Evolutionary conservation across 768 basidiomycete species (phyloP).

Genomic region (Cystobasidium ongulense): DNA sequence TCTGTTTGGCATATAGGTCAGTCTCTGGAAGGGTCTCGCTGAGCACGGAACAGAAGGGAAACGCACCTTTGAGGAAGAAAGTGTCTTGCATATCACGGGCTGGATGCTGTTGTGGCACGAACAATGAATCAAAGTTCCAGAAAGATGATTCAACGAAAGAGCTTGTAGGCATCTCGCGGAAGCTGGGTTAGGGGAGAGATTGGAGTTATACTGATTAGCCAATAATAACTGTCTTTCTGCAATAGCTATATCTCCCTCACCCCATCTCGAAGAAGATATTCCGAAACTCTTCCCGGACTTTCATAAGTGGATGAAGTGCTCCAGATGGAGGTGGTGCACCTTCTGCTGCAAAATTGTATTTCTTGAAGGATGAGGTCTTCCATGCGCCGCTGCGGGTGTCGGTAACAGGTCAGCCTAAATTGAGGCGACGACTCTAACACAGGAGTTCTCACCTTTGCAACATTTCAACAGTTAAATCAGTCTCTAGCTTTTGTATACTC

Average conservation of each 20-base stretch:
- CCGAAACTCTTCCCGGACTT: slow-evolving; percentile 94
- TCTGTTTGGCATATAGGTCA: slow-evolving; percentile 49
- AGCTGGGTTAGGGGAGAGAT: slow-evolving; percentile 51
- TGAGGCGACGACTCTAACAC: not conserved
- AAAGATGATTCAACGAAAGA: slow-evolving; percentile 95
- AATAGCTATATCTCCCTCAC: slow-evolving; percentile 50
- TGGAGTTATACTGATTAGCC: too few species aligned
- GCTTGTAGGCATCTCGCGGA: slow-evolving; percentile 95
- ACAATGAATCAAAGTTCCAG: slow-evolving; percentile 98
- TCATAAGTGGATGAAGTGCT: slow-evolving; percentile 87
- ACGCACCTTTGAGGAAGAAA: slow-evolving; percentile 84
- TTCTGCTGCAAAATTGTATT: slow-evolving; percentile 97
- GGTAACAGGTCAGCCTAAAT: not conserved
- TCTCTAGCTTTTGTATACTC: slow-evolving; percentile 83
- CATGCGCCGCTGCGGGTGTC: slow-evolving; percentile 64
- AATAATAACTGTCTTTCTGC: too few species aligned
- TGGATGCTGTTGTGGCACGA: slow-evolving; percentile 97
- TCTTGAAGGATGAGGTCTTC: slow-evolving; percentile 89
- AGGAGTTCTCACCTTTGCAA: slow-evolving; percentile 63
- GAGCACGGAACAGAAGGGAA: not conserved
- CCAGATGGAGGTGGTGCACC: slow-evolving; percentile 82
- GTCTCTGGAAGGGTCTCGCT: too few species aligned
- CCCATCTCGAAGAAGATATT: slow-evolving; percentile 99
- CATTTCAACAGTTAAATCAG: slow-evolving; percentile 94
- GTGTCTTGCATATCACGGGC: slow-evolving; percentile 96